Evolutionary conservation across 2,329 filamentous ascomycete genomes (phyloP), one percentile per base, ranked within the genome.

Genomic region (Paracorniculantispora psalliotae): DNA sequence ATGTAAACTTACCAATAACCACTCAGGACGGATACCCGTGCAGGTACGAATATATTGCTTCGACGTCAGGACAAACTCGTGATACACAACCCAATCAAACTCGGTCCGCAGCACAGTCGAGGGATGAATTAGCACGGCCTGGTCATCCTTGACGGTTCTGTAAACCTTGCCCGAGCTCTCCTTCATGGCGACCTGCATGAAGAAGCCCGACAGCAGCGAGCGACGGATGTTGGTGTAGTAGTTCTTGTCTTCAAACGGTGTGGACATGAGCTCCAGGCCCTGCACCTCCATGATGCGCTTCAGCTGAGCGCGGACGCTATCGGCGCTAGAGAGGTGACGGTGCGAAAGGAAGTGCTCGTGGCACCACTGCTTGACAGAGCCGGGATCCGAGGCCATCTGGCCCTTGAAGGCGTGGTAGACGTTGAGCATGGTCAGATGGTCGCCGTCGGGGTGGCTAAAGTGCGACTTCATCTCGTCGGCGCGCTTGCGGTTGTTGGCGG

Each of bases 111-210:
- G 81, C 33, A 96, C 92, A 0, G 92, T 97, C 64, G 90, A 94
- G 2, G 94, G 94, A 75, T 99, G 94, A 61, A 99, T 82, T 67
- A 97, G 81, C 48, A 99, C 94, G 49, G 85, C 89, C 76, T 97
- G 93, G 68, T 97, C 90, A 70, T 99, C 96, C 79, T 97, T 99
- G 72, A 99, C 88, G 1, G 94, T 99, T 63, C 88, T 86, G 77
- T 99, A 99, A 44, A 90, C 85, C 81, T 97, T 97, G 69, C 90
- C 90, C 30, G 84, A 87, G 54, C 84, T 85, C 69, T 97, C 92
- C 71, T 89, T 91, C 85, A 96, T 97, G 61, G 94, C 96, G 23
- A 97, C 91, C 73, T 99, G 94, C 94, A 99, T 99, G 81, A 99
- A 99, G 82, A 99, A 99, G 35, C 96, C 94, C 1, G 92, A 84